phyloP scores from a whole-genome alignment of 345 rosid genomes.

The Anastatica hierochuntica region DNA sequence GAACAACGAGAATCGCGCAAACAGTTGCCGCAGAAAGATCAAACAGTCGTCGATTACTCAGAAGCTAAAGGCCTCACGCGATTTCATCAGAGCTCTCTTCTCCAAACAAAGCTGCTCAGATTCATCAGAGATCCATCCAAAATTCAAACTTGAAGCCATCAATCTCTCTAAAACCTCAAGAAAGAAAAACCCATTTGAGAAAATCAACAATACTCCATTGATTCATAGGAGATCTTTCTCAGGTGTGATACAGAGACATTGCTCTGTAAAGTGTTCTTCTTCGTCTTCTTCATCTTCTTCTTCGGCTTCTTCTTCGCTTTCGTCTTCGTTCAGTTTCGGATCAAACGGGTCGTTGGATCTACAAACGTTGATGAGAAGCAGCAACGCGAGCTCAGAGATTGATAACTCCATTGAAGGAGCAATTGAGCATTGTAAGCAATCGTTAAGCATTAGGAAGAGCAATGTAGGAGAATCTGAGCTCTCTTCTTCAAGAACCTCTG shows the following conservation, averaged over 20 bases:
- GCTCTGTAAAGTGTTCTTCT: constrained; percentile 33
- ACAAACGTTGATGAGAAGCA: constrained; percentile 52
- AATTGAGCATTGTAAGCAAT: constrained; percentile 82
- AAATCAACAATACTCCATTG: constrained; percentile 16
- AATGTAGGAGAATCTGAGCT: constrained; percentile 32
- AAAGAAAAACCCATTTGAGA: constrained; percentile 33
- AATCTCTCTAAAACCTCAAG: constrained; percentile 29
- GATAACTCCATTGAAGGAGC: constrained; percentile 81
- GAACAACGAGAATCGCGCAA: constrained; percentile 11
- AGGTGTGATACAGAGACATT: constrained; percentile 59
- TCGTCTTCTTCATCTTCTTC: constrained; percentile 31
- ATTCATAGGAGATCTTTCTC: constrained; percentile 76
- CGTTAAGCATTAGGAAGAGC: constrained; percentile 34
- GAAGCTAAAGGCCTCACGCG: constrained; percentile 48
- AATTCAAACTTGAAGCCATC: constrained; percentile 4
- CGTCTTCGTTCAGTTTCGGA: constrained; percentile 58
- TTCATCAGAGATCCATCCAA: constrained; percentile 22
- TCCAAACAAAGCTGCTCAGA: constrained; percentile 47
- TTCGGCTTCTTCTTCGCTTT: constrained; percentile 42
- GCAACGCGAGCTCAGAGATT: constrained; percentile 43
- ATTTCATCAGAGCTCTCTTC: constrained; percentile 55
- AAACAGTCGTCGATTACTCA: constrained; percentile 45
- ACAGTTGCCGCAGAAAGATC: constrained; percentile 35
- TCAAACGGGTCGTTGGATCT: constrained; percentile 45
- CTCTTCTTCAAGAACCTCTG: constrained; percentile 37